phyloP scores from a whole-genome alignment of 2,329 filamentous ascomycete genomes.

The Colletotrichum filicis region DNA sequence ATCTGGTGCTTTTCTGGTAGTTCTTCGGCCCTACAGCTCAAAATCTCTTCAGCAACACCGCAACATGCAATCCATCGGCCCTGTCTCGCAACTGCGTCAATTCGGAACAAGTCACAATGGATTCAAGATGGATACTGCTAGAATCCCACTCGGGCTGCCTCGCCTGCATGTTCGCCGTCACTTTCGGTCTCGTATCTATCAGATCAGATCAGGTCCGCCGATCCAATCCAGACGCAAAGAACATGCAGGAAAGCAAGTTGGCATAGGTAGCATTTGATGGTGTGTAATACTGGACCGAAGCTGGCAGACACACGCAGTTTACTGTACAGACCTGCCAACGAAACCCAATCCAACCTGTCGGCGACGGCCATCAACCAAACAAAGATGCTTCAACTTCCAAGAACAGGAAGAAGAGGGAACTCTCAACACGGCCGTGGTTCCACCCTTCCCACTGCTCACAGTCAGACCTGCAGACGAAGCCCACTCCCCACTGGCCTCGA shows the following conservation, averaged over 20 bases:
- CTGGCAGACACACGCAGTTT: not conserved
- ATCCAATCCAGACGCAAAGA: constrained; percentile 6
- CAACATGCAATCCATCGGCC: not conserved
- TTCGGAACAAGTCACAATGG: not conserved
- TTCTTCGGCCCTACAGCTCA: constrained; percentile 22
- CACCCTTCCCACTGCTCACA: constrained; percentile 16
- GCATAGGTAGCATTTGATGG: not conserved
- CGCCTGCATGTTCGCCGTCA: constrained; percentile 19
- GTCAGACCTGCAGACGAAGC: constrained; percentile 13
- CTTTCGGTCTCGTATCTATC: constrained; percentile 22
- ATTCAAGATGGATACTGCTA: not conserved
- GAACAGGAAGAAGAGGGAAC: not conserved
- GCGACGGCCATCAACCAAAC: constrained; percentile 21
- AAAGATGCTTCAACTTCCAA: not conserved
- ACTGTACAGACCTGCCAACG: not conserved
- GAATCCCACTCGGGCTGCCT: not conserved
- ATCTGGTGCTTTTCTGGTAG: constrained; percentile 24
- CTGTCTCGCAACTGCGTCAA: not conserved
- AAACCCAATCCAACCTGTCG: constrained; percentile 19
- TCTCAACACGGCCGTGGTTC: constrained; percentile 1
- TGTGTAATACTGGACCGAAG: not conserved
- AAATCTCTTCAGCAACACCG: constrained; percentile 14
- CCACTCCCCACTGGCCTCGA: constrained; percentile 16
- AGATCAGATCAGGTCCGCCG: constrained; percentile 27
- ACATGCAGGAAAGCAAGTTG: not conserved